Conservation (phyloP, 345 rosid genomes). For the Euphorbia peplus region DNA sequence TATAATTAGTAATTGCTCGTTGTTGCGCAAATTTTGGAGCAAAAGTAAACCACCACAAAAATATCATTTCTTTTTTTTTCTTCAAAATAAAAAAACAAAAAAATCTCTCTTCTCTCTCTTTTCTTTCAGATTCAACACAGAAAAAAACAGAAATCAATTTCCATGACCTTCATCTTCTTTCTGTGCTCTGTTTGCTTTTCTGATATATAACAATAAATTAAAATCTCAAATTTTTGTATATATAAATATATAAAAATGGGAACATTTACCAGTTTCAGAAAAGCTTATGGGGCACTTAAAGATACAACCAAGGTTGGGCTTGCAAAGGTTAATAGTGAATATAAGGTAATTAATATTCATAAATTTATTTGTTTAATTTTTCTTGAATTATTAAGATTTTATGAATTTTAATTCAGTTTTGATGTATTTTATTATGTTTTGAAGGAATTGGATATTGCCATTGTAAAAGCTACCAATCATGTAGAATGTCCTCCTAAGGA, state of each 20-base stretch:
- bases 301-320: slow-evolving; percentile 96
- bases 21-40: slow-evolving; percentile 16
- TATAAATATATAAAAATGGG: slow-evolving; percentile 40
- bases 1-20: background rate
- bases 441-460: slow-evolving; percentile 91
- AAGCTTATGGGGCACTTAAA: slow-evolving; percentile 96
- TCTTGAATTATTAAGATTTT: too few relatives aligned
- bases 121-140: background rate
- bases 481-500: slow-evolving; percentile 94
- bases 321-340: slow-evolving; percentile 97
- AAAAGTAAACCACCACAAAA: background rate
- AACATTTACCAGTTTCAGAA: slow-evolving; percentile 73
- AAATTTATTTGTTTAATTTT: background rate
- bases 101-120: background rate
- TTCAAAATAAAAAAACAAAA: background rate
- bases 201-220: background rate
- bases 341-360: slow-evolving; percentile 59
- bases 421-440: background rate
- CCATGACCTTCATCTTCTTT: background rate
- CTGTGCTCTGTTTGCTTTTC: slow-evolving; percentile 2
- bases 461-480: slow-evolving; percentile 94
- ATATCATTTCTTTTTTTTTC: background rate
- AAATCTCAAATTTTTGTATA: background rate
- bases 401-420: background rate
- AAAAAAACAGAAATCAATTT: background rate